Base-by-base conservation (phyloP, 2,329 filamentous ascomycete genomes). In the Magnaporthales sp. region DNA sequence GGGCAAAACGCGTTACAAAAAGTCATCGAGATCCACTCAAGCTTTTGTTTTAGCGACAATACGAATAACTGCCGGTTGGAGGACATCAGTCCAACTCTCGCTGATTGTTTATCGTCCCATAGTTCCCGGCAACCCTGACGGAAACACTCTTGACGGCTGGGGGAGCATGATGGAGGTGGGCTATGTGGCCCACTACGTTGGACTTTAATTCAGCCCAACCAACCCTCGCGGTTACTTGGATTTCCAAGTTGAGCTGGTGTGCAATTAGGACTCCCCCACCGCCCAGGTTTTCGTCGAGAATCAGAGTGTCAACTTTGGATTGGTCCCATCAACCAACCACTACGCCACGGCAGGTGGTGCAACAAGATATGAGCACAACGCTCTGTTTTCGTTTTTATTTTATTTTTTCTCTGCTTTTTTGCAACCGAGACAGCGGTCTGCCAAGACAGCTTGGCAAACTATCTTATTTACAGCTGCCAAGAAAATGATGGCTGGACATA, bases 71-170 rank as follows among this genome's bases (percentile, higher is more conserved):
- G 6, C 38, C 38, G 15, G 38, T 46, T 46, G n/a, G n/a, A n/a
- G n/a, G n/a, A 46, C 38, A 46, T 46, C 38, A n/a, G 15, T 46
- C 15, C 6, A 46, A 46, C 38, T 46, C 38, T 46, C 38, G 38
- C 38, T 46, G 38, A 46, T 19, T 19, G 38, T 46, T 46, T n/a
- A n/a, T n/a, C 38, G 38, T 46, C 38, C 38, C 63, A 51, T 30
- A 64, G 63, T 64, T 46, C 63, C 63, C 9, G 83, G 83, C 4
- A 22, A 72, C 15, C 81, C 83, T 3, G 80, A 81, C 70, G 31
- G 38, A 19, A 62, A 62, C 24, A 74, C 70, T 3, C 19, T 66
- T 38, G 70, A 67, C 38, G 72, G 73, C 19, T 70, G 71, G 61
- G 69, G 66, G 8, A 70, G 68, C 70, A 72, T 72, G 70, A 67